phyloP scores from a whole-genome alignment of 805 yeast genomes.

The Ogataea trehalophila region DNA sequence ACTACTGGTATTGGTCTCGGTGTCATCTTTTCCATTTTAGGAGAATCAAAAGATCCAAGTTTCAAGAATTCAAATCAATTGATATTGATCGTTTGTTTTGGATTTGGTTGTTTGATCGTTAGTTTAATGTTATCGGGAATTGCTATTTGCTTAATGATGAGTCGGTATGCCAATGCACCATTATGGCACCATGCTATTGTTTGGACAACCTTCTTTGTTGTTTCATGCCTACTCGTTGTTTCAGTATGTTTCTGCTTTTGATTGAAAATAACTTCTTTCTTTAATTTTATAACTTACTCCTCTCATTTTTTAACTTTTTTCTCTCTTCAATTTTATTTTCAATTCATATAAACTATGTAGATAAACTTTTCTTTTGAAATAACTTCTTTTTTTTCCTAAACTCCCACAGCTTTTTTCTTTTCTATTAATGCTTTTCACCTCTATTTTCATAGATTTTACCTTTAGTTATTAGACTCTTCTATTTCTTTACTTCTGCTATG shows the following conservation, averaged over 20 bases:
- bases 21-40: constrained; percentile 29
- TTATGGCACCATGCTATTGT: constrained; percentile 40
- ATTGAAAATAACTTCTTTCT: not conserved
- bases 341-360: not conserved
- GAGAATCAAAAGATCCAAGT: constrained; percentile 4
- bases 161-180: constrained; percentile 34
- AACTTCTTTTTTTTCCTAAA: no score
- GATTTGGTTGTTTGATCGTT: constrained; percentile 36
- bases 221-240: constrained; percentile 39
- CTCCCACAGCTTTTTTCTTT: no score
- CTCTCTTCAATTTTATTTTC: not conserved
- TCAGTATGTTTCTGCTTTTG: constrained; percentile 28
- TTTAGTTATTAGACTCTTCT: no score
- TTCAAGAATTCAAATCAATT: constrained; percentile 13
- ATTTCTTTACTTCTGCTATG: no score
- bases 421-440: no score
- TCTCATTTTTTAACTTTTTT: not conserved
- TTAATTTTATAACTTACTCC: not conserved
- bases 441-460: no score
- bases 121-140: constrained; percentile 37
- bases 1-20: constrained; percentile 42
- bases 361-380: not conserved
- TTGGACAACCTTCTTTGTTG: constrained; percentile 36
- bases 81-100: constrained; percentile 29
- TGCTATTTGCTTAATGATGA: constrained; percentile 41